These are phyloP conservation scores for Arabis alpina DNA, from an alignment of 345 rosid species.

Conservation along the genomic window DNA sequence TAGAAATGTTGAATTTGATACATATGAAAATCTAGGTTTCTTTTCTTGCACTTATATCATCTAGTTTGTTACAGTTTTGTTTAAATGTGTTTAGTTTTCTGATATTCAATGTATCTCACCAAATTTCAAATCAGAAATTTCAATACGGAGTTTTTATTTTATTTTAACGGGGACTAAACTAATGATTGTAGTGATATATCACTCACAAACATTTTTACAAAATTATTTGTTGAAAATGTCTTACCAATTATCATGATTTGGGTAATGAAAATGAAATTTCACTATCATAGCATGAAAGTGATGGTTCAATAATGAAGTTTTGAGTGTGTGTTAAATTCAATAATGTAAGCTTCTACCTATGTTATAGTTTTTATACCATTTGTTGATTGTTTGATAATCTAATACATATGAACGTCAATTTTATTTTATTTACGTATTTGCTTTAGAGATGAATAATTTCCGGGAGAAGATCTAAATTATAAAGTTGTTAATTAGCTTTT, in stretches of 20 bases:
- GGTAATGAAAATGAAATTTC: constrained; percentile 1
- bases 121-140: constrained; percentile 21
- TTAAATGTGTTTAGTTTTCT: background rate
- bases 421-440: background rate
- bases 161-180: background rate
- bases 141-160: background rate
- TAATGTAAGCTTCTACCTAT: background rate
- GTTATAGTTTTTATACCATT: background rate
- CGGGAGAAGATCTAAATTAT: background rate
- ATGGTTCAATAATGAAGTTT: background rate
- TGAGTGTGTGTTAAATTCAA: background rate
- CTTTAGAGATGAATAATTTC: background rate
- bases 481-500: background rate
- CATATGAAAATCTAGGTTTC: background rate
- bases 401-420: background rate
- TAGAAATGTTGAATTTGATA: background rate
- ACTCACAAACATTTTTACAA: background rate
- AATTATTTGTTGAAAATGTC: background rate
- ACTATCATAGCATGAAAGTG: background rate
- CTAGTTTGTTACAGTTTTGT: background rate
- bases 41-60: too few relatives aligned
- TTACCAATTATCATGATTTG: background rate
- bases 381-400: background rate
- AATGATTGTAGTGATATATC: background rate
- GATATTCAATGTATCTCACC: background rate